Base-by-base conservation (phyloP, 2,329 filamentous ascomycete genomes). In the Colletotrichum limetticola region DNA sequence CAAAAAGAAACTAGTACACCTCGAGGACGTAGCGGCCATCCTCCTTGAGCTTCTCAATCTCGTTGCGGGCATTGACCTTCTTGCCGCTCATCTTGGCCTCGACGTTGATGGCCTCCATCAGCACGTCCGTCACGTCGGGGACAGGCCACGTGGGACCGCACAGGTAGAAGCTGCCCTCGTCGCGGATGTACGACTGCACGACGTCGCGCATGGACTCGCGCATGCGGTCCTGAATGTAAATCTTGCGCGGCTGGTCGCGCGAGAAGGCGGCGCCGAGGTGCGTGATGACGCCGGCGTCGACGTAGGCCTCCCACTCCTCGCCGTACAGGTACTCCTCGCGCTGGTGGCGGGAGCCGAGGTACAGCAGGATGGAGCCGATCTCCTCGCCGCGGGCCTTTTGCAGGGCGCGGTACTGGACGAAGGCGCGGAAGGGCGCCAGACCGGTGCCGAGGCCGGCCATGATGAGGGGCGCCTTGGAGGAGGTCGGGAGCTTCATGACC, bases 221-320 rank as follows among this genome's bases (percentile, higher is more conserved):
- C 97, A 99, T 99, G 76, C 95, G 91, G 82, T 99, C 97, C 87
- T 99, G 97, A 80, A 99, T 99, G 85, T 99, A 99, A 76, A 99
- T 98, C 91, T 99, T 99, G 86, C 98, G 89, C 19, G 94, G 93
- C 89, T 99, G 97, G 82, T 99, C 97, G 81, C 97, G 93, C 72
- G 94, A 97, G 88, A 99, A 99, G 56, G 97, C 97, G 64, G 94
- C 91, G 65, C 97, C 97, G 63, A 99, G 91, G 55, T 98, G 90
- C 0, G 97, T 99, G 82, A 99, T 95, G 78, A 99, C 94, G 64
- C 97, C 97, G 0, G 97, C 95, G 74, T 95, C 96, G 80, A 97
- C 91, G 85, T 99, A 99, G 0, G 97, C 97, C 84, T 99, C 97
- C 97, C 97, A 99, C 84, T 99, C 97, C 84, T 99, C 97, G 74